phyloP scores from a whole-genome alignment of 2,329 filamentous ascomycete species.

The Penicillium concentricum region DNA sequence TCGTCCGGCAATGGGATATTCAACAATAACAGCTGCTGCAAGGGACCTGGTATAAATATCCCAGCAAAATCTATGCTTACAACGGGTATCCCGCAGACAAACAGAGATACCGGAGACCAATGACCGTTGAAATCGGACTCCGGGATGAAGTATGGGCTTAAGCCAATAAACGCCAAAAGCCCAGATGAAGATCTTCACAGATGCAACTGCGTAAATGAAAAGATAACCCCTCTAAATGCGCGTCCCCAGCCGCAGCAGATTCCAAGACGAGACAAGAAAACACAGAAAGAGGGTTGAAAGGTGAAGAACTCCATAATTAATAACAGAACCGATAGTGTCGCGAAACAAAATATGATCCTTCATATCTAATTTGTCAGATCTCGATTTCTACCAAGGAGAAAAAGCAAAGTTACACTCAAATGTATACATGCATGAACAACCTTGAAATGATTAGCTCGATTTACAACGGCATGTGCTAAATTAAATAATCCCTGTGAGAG shows the following conservation, averaged over 20 bases:
- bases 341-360: neutral
- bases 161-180: neutral
- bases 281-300: neutral
- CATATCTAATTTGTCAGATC: neutral
- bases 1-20: neutral
- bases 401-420: neutral
- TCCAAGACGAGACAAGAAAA: neutral
- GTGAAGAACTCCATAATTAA: neutral
- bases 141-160: neutral
- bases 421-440: neutral
- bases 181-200: neutral
- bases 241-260: neutral
- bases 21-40: neutral
- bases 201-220: neutral
- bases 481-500: neutral
- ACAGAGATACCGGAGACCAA: too few species aligned
- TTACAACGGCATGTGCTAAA: neutral
- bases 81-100: neutral
- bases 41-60: neutral
- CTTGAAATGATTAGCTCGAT: neutral
- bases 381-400: neutral
- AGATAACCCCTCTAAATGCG: conserved; percentile 7
- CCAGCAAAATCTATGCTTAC: neutral
- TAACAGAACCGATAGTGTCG: neutral
- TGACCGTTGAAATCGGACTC: neutral